Percentiles rank a stretch among this genome's conserved stretches.
Evolutionary conservation across 176 grass and related monocot species (phyloP).

Genomic region (Saccharum officinarum): DNA sequence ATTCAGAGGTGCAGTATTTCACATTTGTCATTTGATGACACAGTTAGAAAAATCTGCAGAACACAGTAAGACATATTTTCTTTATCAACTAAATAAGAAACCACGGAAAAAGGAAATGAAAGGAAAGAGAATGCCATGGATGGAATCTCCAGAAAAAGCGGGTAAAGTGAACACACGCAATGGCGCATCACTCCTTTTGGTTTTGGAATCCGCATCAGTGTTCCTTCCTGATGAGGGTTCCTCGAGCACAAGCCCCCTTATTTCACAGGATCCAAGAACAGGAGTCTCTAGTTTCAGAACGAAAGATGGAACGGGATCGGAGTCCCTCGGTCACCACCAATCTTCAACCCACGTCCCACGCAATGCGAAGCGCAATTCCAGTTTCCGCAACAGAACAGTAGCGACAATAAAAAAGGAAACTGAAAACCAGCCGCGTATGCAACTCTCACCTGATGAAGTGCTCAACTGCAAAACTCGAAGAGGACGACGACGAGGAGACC

Average conservation of each 20-base stretch:
- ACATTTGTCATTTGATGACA: not conserved
- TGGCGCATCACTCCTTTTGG: not conserved
- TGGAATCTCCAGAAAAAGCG: slow-evolving; percentile 4
- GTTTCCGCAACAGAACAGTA: not conserved
- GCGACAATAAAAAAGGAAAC: not conserved
- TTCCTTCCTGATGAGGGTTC: slow-evolving; percentile 4
- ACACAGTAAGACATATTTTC: not conserved
- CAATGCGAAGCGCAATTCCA: not conserved
- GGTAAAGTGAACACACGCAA: not conserved
- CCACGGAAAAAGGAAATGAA: not conserved
- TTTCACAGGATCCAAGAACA: slow-evolving; percentile 23
- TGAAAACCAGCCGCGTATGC: not conserved
- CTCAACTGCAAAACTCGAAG: not conserved
- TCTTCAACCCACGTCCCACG: not conserved
- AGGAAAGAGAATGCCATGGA: not conserved
- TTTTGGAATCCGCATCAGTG: not conserved
- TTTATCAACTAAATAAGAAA: slow-evolving; percentile 8
- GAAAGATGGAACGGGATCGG: not conserved
- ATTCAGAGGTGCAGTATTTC: not conserved
- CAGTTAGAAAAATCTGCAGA: not conserved
- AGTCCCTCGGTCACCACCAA: not conserved
- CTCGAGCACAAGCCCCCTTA: not conserved
- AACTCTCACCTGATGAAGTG: slow-evolving; percentile 4
- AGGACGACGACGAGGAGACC: not conserved
- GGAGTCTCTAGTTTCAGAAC: not conserved